A percentile compares a stretch with the other conserved stretches of the same genome.
These are phyloP conservation scores for Cucumis cinereus DNA, from an alignment of 306 rosid species.

Conservation along the genomic window DNA sequence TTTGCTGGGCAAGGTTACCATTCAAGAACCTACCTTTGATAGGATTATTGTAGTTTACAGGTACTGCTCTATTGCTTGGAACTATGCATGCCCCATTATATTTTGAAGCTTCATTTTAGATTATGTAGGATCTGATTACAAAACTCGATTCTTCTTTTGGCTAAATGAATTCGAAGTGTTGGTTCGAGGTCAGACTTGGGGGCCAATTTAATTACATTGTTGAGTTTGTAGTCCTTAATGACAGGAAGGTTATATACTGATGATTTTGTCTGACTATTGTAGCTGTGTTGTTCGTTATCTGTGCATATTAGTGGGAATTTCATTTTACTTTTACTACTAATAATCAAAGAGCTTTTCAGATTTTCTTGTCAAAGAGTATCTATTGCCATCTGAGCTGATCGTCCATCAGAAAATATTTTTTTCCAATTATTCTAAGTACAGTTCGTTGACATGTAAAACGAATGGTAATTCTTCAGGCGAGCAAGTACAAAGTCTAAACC, in stretches of 20 bases:
- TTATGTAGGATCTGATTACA: neutral
- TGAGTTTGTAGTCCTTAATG: neutral
- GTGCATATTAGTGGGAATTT: neutral
- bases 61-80: slow-evolving; percentile 21
- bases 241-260: neutral
- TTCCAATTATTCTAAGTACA: neutral
- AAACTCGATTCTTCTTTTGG: neutral
- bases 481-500: slow-evolving; percentile 25
- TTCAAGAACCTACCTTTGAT: slow-evolving; percentile 97
- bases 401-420: neutral
- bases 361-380: neutral
- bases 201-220: neutral
- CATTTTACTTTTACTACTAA: neutral
- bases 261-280: neutral
- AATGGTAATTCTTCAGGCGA: slow-evolving; percentile 39
- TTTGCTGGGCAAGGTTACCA: slow-evolving; percentile 53
- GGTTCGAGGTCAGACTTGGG: neutral
- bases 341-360: neutral
- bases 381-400: neutral
- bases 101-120: neutral
- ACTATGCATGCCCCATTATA: neutral
- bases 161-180: neutral
- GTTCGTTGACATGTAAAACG: slow-evolving; percentile 23
- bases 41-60: slow-evolving; percentile 88
- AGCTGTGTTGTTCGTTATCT: neutral